Conservation (phyloP, 2,329 filamentous ascomycete species). For the Colletotrichum shisoi region DNA sequence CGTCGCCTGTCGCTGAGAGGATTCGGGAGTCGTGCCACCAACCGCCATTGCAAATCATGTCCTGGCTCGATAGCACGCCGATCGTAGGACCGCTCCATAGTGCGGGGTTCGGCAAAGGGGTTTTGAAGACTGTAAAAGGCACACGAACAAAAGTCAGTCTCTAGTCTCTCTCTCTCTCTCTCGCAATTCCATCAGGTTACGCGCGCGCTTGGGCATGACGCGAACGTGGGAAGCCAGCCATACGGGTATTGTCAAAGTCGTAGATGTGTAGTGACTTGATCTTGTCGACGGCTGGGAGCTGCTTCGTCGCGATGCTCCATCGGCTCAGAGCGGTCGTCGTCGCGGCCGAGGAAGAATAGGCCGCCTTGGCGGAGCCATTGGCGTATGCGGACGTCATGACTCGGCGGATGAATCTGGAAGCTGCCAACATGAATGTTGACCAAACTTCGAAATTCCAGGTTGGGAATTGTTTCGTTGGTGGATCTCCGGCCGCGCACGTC, state of each 20-base stretch:
- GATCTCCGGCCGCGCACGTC: slow-evolving; percentile 21
- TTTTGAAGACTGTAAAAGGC: slow-evolving; percentile 76
- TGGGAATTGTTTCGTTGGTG: slow-evolving; percentile 26
- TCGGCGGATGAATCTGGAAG: slow-evolving; percentile 39
- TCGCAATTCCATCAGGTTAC: not conserved
- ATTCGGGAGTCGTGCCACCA: slow-evolving; percentile 98
- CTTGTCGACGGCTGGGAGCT: slow-evolving; percentile 69
- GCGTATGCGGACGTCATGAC: slow-evolving; percentile 40
- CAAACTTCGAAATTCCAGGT: slow-evolving; percentile 26
- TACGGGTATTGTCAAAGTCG: slow-evolving; percentile 96
- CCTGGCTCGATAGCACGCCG: slow-evolving; percentile 76
- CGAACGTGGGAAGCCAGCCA: slow-evolving; percentile 50
- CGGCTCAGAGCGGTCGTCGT: slow-evolving; percentile 80
- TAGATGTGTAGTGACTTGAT: slow-evolving; percentile 90
- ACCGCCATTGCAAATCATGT: slow-evolving; percentile 81
- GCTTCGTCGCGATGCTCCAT: slow-evolving; percentile 81
- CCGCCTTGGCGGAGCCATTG: slow-evolving; percentile 39
- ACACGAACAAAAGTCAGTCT: not conserved
- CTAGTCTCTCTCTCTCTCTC: not conserved
- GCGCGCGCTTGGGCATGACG: slow-evolving; percentile 1
- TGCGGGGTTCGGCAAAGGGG: slow-evolving; percentile 85
- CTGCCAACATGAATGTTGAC: slow-evolving; percentile 39
- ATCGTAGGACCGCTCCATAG: slow-evolving; percentile 84
- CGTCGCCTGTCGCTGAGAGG: slow-evolving; percentile 84
- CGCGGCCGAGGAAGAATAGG: slow-evolving; percentile 39